Base-by-base conservation (phyloP, 306 rosid species). In the Quercus berberidifolia region DNA sequence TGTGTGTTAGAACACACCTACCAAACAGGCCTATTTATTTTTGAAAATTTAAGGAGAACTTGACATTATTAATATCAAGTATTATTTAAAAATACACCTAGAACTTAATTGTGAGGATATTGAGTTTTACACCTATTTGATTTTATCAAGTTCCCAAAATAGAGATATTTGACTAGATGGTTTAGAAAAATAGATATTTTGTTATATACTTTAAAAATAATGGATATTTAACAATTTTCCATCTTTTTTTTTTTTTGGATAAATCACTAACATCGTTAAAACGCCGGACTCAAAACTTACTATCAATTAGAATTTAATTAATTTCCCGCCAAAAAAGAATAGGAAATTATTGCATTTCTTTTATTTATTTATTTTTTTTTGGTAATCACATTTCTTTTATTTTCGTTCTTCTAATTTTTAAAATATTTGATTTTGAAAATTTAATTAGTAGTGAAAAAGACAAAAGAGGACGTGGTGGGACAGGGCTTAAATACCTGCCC, bases 261-360 rank as follows among this genome's bases (percentile, higher is more conserved):
- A 31, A 17, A 69, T 5, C 1, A 4, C 13, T 21, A n/a, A 25
- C 63, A 75, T 63, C 46, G 80, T 69, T 58, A 30, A 65, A 21
- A 51, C 30, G 73, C 56, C 77, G 81, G 81, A 76, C 74, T 71
- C 85, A 28, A 35, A 43, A 7, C 70, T 2, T 35, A 3, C 63
- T n/a, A 79, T 73, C 74, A 73, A 84, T 28, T 73, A 20, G 14
- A 84, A 19, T 54, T 80, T 80, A 71, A 84, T 80, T 26, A 26
- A 3, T 23, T 51, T 81, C 80, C 80, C 84, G 77, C 80, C 80
- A 52, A 15, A n/a, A 55, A 0, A 35, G 15, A 68, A 41, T 2
- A 54, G 2, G 5, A 1, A 21, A 0, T 46, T 69, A 3, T 67
- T 54, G 54, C 54, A 12, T 49, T 49, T 49, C 4, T 18, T 79